These are phyloP conservation scores for Notholithocarpus densiflorus DNA, from an alignment of 306 rosid species.

Conservation along the genomic window DNA sequence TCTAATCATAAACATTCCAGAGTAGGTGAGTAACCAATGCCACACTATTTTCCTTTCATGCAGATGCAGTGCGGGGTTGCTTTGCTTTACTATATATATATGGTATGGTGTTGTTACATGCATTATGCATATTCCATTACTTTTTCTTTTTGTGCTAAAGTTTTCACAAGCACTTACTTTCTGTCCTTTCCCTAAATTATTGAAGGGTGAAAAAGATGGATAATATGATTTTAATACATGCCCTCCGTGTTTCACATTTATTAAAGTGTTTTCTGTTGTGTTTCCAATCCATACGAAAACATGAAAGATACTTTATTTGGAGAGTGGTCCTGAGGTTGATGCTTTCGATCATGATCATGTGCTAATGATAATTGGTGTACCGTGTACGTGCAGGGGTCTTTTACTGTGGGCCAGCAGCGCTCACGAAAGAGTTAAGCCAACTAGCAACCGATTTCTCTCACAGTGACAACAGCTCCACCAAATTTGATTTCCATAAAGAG, in stretches of 20 bases:
- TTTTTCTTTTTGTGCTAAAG: background rate
- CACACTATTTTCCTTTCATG: background rate
- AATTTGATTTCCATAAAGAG: conserved; percentile 54
- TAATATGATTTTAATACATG: background rate
- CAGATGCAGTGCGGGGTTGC: background rate
- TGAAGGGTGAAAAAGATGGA: background rate
- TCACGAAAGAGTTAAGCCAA: conserved; percentile 35
- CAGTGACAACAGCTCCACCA: conserved; percentile 36
- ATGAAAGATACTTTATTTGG: background rate
- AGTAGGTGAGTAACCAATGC: conserved; percentile 45
- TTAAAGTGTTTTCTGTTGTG: background rate
- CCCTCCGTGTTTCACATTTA: background rate
- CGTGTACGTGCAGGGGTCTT: conserved; percentile 53
- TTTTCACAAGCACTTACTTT: background rate
- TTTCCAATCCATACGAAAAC: background rate
- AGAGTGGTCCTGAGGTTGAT: too few species aligned
- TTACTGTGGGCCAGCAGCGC: conserved; percentile 51
- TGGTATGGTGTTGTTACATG: too few species aligned
- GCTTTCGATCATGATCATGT: background rate
- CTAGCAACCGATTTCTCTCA: conserved; percentile 53
- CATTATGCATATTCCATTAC: background rate
- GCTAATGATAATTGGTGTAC: background rate
- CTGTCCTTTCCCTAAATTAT: background rate
- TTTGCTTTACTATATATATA: background rate
- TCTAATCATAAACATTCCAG: conserved; percentile 39